Evolutionary conservation across 441 rosid genomes (phyloP).

Genomic region (Populus hybrid): DNA sequence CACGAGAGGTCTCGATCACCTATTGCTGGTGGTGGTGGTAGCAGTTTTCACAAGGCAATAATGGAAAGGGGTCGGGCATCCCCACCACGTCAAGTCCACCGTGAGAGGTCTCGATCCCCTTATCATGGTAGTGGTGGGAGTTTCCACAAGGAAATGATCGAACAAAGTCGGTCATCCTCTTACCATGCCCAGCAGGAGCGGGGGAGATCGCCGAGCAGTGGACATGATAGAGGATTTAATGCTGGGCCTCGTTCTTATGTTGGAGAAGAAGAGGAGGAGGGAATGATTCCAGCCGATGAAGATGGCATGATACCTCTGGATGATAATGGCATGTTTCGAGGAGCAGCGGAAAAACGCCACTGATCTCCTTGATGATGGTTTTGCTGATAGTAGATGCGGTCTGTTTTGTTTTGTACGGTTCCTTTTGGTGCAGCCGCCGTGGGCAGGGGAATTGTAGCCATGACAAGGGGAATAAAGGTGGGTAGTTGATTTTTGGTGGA

Average conservation of each 20-base stretch:
- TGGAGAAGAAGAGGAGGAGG: slow-evolving; percentile 39
- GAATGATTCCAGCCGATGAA: slow-evolving; percentile 33
- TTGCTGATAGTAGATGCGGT: not conserved
- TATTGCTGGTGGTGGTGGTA: slow-evolving; percentile 4
- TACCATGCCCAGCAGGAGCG: not conserved
- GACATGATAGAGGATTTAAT: slow-evolving; percentile 8
- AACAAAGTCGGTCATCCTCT: not conserved
- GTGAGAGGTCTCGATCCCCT: not conserved
- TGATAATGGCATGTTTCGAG: too few species aligned
- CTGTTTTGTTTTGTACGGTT: too few species aligned
- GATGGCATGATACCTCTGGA: not conserved
- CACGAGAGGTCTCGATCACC: slow-evolving; percentile 28
- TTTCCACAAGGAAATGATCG: not conserved
- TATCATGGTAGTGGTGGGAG: not conserved
- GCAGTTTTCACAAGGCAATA: slow-evolving; percentile 15
- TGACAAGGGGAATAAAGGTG: slow-evolving; percentile 1
- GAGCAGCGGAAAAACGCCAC: not conserved
- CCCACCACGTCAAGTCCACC: not conserved
- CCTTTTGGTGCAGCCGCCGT: not conserved
- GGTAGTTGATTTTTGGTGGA: slow-evolving; percentile 13
- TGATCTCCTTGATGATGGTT: not conserved
- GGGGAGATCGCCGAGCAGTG: slow-evolving; percentile 9
- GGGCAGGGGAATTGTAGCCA: not conserved
- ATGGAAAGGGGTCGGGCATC: slow-evolving; percentile 8
- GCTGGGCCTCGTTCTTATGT: not conserved